These are phyloP conservation scores for Babesia microti DNA, from an alignment of 169 alveolate species.

Conservation along the genomic window DNA sequence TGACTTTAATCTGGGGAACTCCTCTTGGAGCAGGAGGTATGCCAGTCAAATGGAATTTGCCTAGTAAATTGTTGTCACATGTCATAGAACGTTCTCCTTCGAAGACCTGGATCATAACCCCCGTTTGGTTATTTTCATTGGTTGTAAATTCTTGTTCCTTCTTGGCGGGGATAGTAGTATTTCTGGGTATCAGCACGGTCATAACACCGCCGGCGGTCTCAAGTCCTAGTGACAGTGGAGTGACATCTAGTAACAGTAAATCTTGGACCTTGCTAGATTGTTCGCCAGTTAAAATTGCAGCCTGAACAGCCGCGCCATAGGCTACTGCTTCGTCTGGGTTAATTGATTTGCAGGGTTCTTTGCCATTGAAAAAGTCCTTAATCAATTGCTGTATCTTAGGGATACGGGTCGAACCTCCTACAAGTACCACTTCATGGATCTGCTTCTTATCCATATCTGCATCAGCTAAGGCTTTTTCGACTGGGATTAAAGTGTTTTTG, in stretches of 20 bases:
- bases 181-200: conserved; percentile 81
- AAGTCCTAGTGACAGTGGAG: conserved; percentile 85
- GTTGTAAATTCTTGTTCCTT: conserved; percentile 87
- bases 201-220: conserved; percentile 93
- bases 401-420: conserved; percentile 96
- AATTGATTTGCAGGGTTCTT: conserved; percentile 80
- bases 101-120: conserved; percentile 88
- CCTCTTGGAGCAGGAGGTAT: conserved; percentile 98
- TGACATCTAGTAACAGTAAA: conserved; percentile 81
- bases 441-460: conserved; percentile 82
- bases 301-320: conserved; percentile 91
- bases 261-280: conserved; percentile 80
- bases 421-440: conserved; percentile 90
- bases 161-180: conserved; percentile 89
- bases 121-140: conserved; percentile 90
- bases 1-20: conserved; percentile 94
- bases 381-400: conserved; percentile 86
- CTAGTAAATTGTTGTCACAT: conserved; percentile 91
- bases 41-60: conserved; percentile 92
- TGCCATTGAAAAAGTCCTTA: conserved; percentile 85
- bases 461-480: conserved; percentile 89
- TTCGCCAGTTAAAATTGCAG: conserved; percentile 84
- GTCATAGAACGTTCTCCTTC: conserved; percentile 95
- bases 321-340: conserved; percentile 95
- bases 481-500: conserved; percentile 89